Evolutionary conservation across 2,329 filamentous ascomycete species (phyloP), one percentile per base, ranked within the genome.

Genomic region (Fusarium napiforme): DNA sequence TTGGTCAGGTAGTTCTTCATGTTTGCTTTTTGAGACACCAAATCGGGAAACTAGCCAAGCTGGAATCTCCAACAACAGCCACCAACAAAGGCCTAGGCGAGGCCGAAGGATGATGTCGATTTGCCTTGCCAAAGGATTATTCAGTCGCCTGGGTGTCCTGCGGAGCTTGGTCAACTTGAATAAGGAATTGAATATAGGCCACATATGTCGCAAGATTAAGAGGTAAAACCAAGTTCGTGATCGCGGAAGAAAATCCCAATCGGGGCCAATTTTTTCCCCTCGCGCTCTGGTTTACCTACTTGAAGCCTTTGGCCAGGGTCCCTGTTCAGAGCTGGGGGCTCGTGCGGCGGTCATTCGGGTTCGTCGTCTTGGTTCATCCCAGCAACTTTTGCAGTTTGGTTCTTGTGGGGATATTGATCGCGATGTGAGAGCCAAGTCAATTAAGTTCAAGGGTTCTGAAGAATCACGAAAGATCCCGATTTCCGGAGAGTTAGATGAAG

Each of bases 11-110:
- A 47, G 62, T 40, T 60, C 57, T 62, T 56, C 62, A 70, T 78
- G 67, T 70, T 77, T 77, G 73, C 74, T 78, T 78, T 78, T 70
- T 28, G 45, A 68, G 55, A 74, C 64, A 76, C 53, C 62, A 64
- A 71, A 55, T 66, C 58, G 53, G 66, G 66, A 52, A 66, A n/a
- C 43, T 71, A 63, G 40, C 67, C 52, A 58, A 74, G 64, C 65
- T 70, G 66, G 58, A 65, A 73, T 77, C 64, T 74, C 65, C 67
- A 74, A 64, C 68, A 62, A 18, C 50, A 68, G 64, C 73, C 62
- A 63, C 71, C 52, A 36, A 43, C 52, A 36, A 43, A 39, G 36
- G 40, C 36, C 58, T 50, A 74, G 72, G 72, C 70, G 60, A 74
- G 57, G 58, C 71, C 68, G 64, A 71, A 42, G 52, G 56, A 47